Evolutionary conservation across 805 yeast genomes (phyloP).

Genomic region (Candida khao-thaluensis): DNA sequence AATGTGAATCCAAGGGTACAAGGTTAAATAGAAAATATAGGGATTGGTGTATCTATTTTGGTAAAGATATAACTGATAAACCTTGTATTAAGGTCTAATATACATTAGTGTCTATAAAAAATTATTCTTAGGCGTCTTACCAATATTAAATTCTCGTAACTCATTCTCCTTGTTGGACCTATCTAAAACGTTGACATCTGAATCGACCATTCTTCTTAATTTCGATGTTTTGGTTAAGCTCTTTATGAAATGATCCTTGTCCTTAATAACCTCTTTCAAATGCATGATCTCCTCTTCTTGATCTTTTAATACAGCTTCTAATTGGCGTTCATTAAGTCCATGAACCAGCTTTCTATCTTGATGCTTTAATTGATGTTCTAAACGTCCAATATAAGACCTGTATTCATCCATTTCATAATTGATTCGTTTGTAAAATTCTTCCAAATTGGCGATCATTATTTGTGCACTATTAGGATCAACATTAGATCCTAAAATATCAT

Average conservation of each 20-base stretch:
- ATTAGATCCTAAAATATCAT: slow-evolving; percentile 52
- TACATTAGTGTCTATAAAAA: no score
- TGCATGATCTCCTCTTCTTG: slow-evolving; percentile 69
- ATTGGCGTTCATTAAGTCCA: slow-evolving; percentile 15
- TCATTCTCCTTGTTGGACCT: slow-evolving; percentile 10
- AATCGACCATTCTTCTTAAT: slow-evolving; percentile 48
- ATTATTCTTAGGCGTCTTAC: slow-evolving; percentile 9
- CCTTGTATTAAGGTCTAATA: slow-evolving; percentile 37
- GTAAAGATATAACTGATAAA: slow-evolving; percentile 62
- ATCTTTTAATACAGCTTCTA: slow-evolving; percentile 46
- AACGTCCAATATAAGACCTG: slow-evolving; percentile 56
- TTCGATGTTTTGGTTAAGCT: slow-evolving; percentile 67
- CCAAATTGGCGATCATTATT: slow-evolving; percentile 45
- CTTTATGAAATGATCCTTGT: slow-evolving; percentile 76
- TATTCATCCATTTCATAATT: slow-evolving; percentile 56
- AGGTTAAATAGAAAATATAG: slow-evolving; percentile 45
- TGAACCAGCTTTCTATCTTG: slow-evolving; percentile 16
- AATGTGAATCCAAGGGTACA: slow-evolving; percentile 33
- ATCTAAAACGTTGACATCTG: slow-evolving; percentile 20
- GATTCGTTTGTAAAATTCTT: slow-evolving; percentile 47
- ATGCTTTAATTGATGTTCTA: slow-evolving; percentile 53
- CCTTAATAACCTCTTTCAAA: slow-evolving; percentile 58
- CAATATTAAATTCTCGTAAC: slow-evolving; percentile 12
- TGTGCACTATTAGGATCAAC: slow-evolving; percentile 37
- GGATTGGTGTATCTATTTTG: slow-evolving; percentile 66